Base-by-base conservation (phyloP, 2,329 filamentous ascomycete genomes). In the Ceratocystis alfenasii region DNA sequence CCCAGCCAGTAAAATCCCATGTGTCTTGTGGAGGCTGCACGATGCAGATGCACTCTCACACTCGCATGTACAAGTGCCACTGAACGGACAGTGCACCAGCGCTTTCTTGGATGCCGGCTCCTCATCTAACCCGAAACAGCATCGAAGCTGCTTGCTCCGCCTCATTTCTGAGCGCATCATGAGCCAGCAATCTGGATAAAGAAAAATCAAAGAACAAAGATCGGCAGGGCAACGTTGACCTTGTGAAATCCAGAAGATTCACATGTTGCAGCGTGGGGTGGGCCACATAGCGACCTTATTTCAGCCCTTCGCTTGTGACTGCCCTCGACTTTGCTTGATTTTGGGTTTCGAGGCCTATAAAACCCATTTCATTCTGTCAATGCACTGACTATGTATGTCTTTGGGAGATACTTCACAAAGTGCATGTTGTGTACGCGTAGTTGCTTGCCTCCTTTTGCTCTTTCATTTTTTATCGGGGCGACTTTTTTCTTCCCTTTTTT, bases 141-240 rank as follows among this genome's bases (percentile, higher is more conserved):
- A 36, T 36, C 5, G 17, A 33, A 30, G 30, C 55, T 17, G 1
- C 12, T 41, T 59, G 55, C 55, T 59, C 55, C 55, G 55, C 55
- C 55, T 59, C 55, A 59, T 59, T 41, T n/a, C 28, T 36, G 15
- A 2, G 55, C 55, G 17, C 15, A 59, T 36, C 25, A 36, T 30
- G 28, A 59, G 55, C 55, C 55, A 59, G 55, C 55, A 59, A 59
- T 59, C 55, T 59, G 55, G 55, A 59, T 59, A 15, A 17, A 59
- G 55, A 30, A 59, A 30, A 17, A 33, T 17, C 10, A 7, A 30
- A 59, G 55, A 33, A 33, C 55, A 59, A 41, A 30, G 28, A 59
- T 59, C 55, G 55, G 55, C 55, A 59, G 55, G 55, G 55, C 55
- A 59, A 33, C 17, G 55, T 30, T 33, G 10, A 20, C 55, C 28